Evolutionary conservation across 148 eudicot genomes (phyloP).

Genomic region (Arbutus unedo): DNA sequence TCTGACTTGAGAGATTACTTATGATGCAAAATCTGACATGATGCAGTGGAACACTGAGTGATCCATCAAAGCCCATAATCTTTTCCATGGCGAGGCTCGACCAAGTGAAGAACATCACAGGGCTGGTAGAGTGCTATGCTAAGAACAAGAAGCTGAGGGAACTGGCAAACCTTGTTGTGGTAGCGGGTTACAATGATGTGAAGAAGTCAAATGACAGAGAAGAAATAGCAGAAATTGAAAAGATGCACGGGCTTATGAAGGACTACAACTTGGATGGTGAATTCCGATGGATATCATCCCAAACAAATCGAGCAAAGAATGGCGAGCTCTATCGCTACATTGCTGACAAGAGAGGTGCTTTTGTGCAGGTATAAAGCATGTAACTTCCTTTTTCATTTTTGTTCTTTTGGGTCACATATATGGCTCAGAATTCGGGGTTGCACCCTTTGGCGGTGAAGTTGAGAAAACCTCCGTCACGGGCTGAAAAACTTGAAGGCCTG

Average conservation of each 20-base stretch:
- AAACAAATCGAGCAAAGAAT: conserved; percentile 78
- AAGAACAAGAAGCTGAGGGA: conserved; percentile 68
- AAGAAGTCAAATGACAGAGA: conserved; percentile 87
- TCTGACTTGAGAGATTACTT: not conserved
- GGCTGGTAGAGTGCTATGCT: conserved; percentile 85
- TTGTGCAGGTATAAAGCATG: conserved; percentile 67
- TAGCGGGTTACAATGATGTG: conserved; percentile 87
- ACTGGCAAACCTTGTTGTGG: conserved; percentile 69
- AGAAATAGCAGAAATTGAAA: conserved; percentile 86
- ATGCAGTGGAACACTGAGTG: conserved; percentile 76
- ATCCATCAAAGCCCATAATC: conserved; percentile 77
- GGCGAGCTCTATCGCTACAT: conserved; percentile 97
- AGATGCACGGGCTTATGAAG: conserved; percentile 80
- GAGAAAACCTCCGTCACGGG: not conserved
- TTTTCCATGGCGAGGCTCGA: conserved; percentile 99
- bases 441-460: not conserved
- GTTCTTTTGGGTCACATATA: no score
- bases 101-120: conserved; percentile 85
- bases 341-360: conserved; percentile 82
- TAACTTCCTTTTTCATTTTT: not conserved
- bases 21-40: conserved; percentile 13
- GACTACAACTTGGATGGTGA: conserved; percentile 71
- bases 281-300: conserved; percentile 77
- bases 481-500: not conserved
- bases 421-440: not conserved